Evolutionary conservation across 257 asterid genomes (phyloP).

Genomic region (Gentiana macrophylla): DNA sequence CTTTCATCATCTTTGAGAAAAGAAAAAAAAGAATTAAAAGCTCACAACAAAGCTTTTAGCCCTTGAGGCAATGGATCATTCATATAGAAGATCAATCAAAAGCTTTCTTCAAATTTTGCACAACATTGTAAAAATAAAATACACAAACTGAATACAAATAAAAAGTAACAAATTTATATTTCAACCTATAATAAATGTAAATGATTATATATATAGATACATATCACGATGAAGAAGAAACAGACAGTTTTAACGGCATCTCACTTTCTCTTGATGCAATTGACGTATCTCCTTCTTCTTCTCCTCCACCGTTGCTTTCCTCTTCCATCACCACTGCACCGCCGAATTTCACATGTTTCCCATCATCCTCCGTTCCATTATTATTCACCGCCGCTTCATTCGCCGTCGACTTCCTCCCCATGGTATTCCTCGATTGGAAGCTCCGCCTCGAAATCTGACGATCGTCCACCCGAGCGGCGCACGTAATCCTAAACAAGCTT

Average conservation of each 20-base stretch:
- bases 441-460: conserved; percentile 6
- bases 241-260: conserved; percentile 15
- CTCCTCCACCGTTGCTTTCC: background rate
- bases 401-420: conserved; percentile 5
- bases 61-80: no score
- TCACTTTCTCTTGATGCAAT: conserved; percentile 18
- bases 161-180: no score
- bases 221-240: background rate
- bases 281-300: conserved; percentile 5
- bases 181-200: no score
- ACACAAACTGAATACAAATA: no score
- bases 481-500: conserved; percentile 19
- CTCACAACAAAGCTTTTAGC: no score
- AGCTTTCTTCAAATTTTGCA: no score
- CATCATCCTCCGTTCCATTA: background rate
- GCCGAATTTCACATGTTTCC: conserved; percentile 2
- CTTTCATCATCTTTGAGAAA: no score
- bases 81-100: no score
- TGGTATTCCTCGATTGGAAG: background rate
- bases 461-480: background rate
- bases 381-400: background rate
- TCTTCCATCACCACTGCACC: background rate
- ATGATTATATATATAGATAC: no score
- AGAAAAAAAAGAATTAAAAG: no score
- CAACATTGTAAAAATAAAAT: no score